Evolutionary conservation across 1,284 basidiomycete genomes (phyloP), one percentile per base, ranked within the genome.

Genomic region (Ustilago loliicola): DNA sequence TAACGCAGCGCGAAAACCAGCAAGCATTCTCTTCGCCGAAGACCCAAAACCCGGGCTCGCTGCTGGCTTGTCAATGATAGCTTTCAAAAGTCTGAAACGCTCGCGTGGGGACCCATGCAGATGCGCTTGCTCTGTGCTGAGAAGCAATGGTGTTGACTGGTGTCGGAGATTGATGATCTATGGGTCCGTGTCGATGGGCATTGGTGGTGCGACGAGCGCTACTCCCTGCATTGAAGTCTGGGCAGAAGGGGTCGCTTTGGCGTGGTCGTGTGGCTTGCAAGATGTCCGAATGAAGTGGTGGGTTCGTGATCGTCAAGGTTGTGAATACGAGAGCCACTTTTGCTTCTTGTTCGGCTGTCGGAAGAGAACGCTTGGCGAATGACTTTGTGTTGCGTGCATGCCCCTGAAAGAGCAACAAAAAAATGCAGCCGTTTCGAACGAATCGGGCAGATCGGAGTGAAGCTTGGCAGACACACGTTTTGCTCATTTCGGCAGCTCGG

Each of bases 391-490:
- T 59, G 45, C 30, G 19, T 29, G 15, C 40, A 17, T 48, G 56
- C 50, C 53, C 65, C 58, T 45, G 42, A 45, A 45, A n/a, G 21
- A 45, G n/a, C 42, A n/a, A 45, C 42, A 45, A n/a, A 45, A 45
- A 21, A 45, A n/a, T 67, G 53, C 23, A 51, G 48, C 27, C 29
- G 38, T 38, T 32, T 51, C 25, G 27, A 51, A 52, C 55, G n/a
- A 61, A 67, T 67, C 66, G 66, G 66, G 59, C 40, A 67, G 53
- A 38, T 61, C 52, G 29, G 38, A 51, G 36, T 38, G 30, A 10
- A 36, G 15, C 36, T 29, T 38, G 58, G 47, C 29, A 29, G 55
- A 36, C 38, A 57, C 55, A 30, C 40, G 36, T 32, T 36, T 25
- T 45, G 19, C 15, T 34, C 17, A 27, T 25, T 27, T 59, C 67